Base-by-base conservation (phyloP, 768 basidiomycete genomes). In the Multifurca ochricompacta region DNA sequence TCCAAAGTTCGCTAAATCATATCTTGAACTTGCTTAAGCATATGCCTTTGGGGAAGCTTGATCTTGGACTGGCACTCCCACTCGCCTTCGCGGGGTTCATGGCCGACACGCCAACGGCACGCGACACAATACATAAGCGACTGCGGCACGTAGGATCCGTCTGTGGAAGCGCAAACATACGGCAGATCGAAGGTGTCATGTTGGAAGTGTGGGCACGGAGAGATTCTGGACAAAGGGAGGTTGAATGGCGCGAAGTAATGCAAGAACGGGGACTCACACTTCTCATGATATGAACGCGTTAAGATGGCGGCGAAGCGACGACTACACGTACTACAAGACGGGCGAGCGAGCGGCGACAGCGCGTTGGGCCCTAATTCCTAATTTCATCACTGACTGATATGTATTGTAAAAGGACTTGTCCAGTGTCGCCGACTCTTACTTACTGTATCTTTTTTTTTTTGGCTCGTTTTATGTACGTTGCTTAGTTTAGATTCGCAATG, bases 231-330 rank as follows among this genome's bases (percentile, higher is more conserved):
- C 51, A 47, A 13, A 44, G 43, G 25, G 49, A 53, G 28, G 46
- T 60, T 19, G 54, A 56, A 21, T 61, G 60, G 60, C 53, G 60
- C 31, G 60, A 61, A 0, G 53, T 61, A 37, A 61, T 61, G 60
- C 60, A 53, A 28, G 60, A 59, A 14, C 58, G 51, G 18, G 60
- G 60, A 32, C 51, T 56, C 16, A 60, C 58, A 46, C 53, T 60
- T 55, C 50, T 61, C 43, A 53, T 61, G 49, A 51, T 61, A 41
- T 61, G 51, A 59, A 31, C 11, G 11, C n/a, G 23, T 43, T 25
- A 25, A 37, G 27, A 46, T 19, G 45, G n/a, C 31, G 43, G 37
- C 21, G 16, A 42, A 13, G 46, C 19, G 28, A 57, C 19, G 34
- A 57, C 34, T 48, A 42, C 32, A 35, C 30, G 18, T 51, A 57